Base-by-base conservation (phyloP, 306 rosid genomes). In the Begonia masoniana region DNA sequence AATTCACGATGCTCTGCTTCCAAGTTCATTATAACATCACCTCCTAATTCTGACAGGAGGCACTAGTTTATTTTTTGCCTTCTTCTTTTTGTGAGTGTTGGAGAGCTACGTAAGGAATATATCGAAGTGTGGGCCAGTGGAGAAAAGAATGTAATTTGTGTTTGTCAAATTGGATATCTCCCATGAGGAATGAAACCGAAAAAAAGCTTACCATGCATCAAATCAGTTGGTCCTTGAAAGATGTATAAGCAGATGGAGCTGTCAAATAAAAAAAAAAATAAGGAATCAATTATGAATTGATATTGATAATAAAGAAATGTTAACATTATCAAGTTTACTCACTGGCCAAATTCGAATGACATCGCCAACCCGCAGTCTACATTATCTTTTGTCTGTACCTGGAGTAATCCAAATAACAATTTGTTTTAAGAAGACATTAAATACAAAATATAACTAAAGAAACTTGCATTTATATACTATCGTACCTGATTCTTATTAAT, bases 261-360 rank as follows among this genome's bases (percentile, higher is more conserved):
- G 77, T 16, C 54, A 52, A 83, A 61, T 36, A 21, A 3, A 36
- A 62, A 61, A 57, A 45, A 51, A 55, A 24, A n/a, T n/a, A 51
- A 52, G 51, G 14, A 62, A 31, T 50, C 39, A 56, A 63, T 24
- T 15, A 5, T 6, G 49, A 50, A 60, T 10, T 36, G 13, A 10
- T 14, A 50, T 10, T 15, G 13, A 9, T 31, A 53, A 64, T 24
- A 49, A 41, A 50, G 51, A n/a, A 57, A 26, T 46, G 62, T 13
- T n/a, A 71, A 46, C 42, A 19, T 16, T 50, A 11, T 45, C 41
- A 13, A 64, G 58, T 70, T n/a, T 58, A 77, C 92, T 43, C 69
- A 91, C 96, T 72, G 76, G 66, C 97, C 97, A 73, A 91, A 91
- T n/a, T 50, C 88, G 88, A 72, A 91, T 73, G 78, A 83, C 97